phyloP scores from a whole-genome alignment of 768 basidiomycete genomes.

The Sarcodon aspratus region DNA sequence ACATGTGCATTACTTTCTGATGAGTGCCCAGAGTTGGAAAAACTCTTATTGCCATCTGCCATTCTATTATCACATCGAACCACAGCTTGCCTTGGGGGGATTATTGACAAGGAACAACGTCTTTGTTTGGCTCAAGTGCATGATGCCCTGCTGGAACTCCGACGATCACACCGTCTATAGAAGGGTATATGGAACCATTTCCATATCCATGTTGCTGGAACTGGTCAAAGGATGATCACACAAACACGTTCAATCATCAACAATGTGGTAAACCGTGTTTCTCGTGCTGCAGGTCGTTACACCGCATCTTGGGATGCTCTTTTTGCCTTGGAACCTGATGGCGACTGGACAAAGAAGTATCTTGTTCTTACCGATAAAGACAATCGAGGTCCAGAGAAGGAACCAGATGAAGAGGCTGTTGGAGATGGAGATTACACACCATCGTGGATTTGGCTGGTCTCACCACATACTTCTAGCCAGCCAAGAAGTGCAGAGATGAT shows the following conservation, averaged over 20 bases:
- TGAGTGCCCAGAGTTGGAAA: neutral
- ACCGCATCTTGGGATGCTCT: slow-evolving; percentile 2
- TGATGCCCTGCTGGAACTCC: neutral
- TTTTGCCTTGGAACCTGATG: neutral
- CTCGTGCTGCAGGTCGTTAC: neutral
- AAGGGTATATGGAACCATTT: neutral
- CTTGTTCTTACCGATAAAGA: neutral
- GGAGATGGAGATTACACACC: neutral
- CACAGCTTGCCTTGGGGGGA: neutral
- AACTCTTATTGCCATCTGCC: neutral
- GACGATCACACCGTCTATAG: neutral
- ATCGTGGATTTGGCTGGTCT: neutral
- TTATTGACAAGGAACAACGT: neutral
- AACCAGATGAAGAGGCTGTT: neutral
- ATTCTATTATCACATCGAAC: too few species aligned
- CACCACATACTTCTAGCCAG: neutral
- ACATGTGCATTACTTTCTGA: neutral
- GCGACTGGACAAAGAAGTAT: neutral
- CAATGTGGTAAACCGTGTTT: neutral
- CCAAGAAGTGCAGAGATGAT: neutral
- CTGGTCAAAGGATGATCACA: neutral
- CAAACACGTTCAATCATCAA: neutral
- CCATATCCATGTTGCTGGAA: neutral
- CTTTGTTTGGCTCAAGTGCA: neutral
- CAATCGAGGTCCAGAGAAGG: neutral